A percentile compares a stretch with the other conserved stretches of the same genome.
Evolutionary conservation across 2,329 filamentous ascomycete genomes (phyloP).

Genomic region (Aureobasidium sp.): DNA sequence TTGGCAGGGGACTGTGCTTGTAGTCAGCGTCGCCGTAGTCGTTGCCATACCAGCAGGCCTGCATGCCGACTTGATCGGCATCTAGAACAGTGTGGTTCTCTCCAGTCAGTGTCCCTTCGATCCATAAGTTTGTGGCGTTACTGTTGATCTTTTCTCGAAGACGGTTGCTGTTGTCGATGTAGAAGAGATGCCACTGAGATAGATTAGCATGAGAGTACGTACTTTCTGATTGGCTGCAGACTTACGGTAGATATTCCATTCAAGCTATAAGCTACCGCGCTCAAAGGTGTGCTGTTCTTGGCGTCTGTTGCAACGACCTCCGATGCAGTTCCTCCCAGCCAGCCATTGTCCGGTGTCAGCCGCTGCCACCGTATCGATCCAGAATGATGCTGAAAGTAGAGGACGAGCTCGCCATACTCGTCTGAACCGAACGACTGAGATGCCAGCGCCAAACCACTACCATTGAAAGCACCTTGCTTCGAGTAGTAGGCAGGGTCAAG

Average conservation of each 20-base stretch:
- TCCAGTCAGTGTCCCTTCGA: slow-evolving; percentile 30
- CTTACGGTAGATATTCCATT: slow-evolving; percentile 33
- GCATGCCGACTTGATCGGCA: slow-evolving; percentile 30
- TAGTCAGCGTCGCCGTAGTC: slow-evolving; percentile 35
- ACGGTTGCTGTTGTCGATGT: slow-evolving; percentile 34
- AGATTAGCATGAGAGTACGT: background rate
- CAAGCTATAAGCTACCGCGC: slow-evolving; percentile 36
- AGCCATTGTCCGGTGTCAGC: slow-evolving; percentile 29
- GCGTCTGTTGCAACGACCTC: slow-evolving; percentile 37
- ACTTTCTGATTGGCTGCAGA: background rate
- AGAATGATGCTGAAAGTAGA: slow-evolving; percentile 41
- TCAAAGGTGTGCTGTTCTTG: slow-evolving; percentile 38
- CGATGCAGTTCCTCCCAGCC: slow-evolving; percentile 34
- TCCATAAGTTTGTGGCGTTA: slow-evolving; percentile 32
- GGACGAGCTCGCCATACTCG: slow-evolving; percentile 31
- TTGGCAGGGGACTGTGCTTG: slow-evolving; percentile 30
- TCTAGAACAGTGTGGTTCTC: slow-evolving; percentile 27
- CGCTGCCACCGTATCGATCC: slow-evolving; percentile 38
- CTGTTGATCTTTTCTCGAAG: slow-evolving; percentile 33
- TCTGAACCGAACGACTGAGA: slow-evolving; percentile 33
- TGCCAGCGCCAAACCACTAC: slow-evolving; percentile 41
- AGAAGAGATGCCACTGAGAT: slow-evolving; percentile 35
- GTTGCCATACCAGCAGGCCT: slow-evolving; percentile 34
- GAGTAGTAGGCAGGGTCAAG: slow-evolving; percentile 35
- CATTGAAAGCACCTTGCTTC: slow-evolving; percentile 39